Conservation (phyloP, 1,284 basidiomycete genomes). For the Singerocomus inundabilis region DNA sequence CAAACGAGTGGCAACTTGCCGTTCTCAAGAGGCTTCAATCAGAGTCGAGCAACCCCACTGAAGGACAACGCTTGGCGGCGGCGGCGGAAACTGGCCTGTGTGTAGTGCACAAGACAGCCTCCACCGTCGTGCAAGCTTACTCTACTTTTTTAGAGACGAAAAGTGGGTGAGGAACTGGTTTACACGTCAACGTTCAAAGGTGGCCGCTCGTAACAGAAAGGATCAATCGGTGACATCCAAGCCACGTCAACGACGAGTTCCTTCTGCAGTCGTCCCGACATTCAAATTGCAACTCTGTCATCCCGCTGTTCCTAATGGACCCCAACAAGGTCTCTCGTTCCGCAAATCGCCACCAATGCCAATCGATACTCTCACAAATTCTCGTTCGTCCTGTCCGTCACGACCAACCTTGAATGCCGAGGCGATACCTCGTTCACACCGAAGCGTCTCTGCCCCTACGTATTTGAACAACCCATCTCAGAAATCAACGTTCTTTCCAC, state of each 20-base stretch:
- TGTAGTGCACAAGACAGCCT: slow-evolving; percentile 16
- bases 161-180: slow-evolving; percentile 34
- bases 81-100: slow-evolving; percentile 33
- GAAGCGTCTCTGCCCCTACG: slow-evolving; percentile 2
- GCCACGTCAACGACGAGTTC: not conserved
- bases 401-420: not conserved
- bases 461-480: not conserved
- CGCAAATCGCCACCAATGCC: slow-evolving; percentile 3
- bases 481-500: not conserved
- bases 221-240: not conserved
- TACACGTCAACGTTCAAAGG: slow-evolving; percentile 29
- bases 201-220: slow-evolving; percentile 13
- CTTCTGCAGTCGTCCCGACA: slow-evolving; percentile 1
- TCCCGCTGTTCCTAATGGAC: not conserved
- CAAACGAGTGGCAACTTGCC: slow-evolving; percentile 32
- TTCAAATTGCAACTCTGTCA: slow-evolving; percentile 17
- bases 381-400: not conserved
- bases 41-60: slow-evolving; percentile 23
- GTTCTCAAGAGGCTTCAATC: slow-evolving; percentile 28
- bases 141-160: slow-evolving; percentile 20
- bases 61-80: slow-evolving; percentile 21
- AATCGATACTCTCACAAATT: slow-evolving; percentile 5
- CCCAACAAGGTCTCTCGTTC: not conserved
- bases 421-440: not conserved
- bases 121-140: slow-evolving; percentile 6